Conservation (phyloP, 345 rosid genomes). For the Mallotus nudiflorus region DNA sequence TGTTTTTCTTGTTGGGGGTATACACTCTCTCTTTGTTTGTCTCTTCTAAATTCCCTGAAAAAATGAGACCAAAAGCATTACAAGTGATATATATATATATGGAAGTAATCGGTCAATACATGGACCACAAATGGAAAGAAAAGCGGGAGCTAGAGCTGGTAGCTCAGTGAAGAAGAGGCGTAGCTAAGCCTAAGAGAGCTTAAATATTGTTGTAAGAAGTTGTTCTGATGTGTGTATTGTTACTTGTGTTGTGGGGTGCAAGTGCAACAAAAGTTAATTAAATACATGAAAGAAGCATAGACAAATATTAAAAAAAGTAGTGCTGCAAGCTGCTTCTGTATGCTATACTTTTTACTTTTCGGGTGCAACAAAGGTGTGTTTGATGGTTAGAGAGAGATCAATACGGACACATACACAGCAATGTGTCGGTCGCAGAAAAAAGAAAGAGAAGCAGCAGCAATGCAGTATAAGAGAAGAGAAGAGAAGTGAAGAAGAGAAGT, state of each 20-base stretch:
- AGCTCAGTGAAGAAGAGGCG: conserved; percentile 17
- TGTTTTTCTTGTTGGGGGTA: conserved; percentile 14
- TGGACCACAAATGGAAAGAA: conserved; percentile 29
- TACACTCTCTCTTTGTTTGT: not conserved
- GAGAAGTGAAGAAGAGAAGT: not conserved
- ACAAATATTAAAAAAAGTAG: not conserved
- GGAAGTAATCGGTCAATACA: not conserved
- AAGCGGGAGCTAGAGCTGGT: not conserved
- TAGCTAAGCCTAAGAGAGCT: conserved; percentile 27
- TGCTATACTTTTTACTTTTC: conserved; percentile 46
- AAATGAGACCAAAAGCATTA: conserved; percentile 1
- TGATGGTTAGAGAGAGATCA: conserved; percentile 7
- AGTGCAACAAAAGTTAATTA: conserved; percentile 37
- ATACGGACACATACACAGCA: too few relatives aligned
- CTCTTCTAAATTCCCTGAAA: conserved; percentile 10
- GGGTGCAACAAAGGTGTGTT: conserved; percentile 53
- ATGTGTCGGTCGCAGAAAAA: not conserved
- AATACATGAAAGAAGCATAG: not conserved
- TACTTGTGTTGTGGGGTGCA: conserved; percentile 35
- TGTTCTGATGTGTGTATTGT: conserved; percentile 4
- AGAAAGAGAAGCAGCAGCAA: not conserved
- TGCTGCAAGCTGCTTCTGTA: conserved; percentile 23
- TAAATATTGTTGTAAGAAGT: not conserved
- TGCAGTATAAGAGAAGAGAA: not conserved
- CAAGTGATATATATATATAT: conserved; percentile 13